Conservation (phyloP, 192 early-diverging fungal species). For the Coemansia sp. region DNA sequence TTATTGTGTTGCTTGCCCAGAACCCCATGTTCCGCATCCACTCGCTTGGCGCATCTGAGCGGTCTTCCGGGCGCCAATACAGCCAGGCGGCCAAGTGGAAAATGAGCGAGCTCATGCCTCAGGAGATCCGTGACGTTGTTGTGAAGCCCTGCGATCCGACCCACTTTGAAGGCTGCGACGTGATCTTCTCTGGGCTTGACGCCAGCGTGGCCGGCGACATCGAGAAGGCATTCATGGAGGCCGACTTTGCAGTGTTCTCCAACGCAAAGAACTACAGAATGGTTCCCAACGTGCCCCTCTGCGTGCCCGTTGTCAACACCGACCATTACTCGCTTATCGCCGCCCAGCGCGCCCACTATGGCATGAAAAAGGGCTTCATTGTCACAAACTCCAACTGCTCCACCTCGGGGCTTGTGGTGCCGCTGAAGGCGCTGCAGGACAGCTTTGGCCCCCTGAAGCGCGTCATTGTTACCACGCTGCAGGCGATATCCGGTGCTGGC, state of each 20-base stretch:
- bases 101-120: constrained; percentile 75
- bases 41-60: constrained; percentile 85
- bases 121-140: constrained; percentile 55
- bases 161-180: constrained; percentile 76
- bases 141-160: constrained; percentile 75
- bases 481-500: constrained; percentile 96
- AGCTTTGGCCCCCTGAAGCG: constrained; percentile 82
- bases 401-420: constrained; percentile 93
- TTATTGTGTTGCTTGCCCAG: constrained; percentile 82
- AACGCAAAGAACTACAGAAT: constrained; percentile 98
- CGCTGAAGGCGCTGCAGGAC: constrained; percentile 85
- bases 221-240: constrained; percentile 86
- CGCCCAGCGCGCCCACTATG: constrained; percentile 64
- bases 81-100: constrained; percentile 84
- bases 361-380: constrained; percentile 77
- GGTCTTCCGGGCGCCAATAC: constrained; percentile 88
- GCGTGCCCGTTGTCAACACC: constrained; percentile 91
- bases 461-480: constrained; percentile 87
- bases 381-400: constrained; percentile 99
- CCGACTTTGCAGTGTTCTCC: constrained; percentile 88
- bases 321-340: constrained; percentile 82
- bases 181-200: constrained; percentile 96
- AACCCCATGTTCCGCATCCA: constrained; percentile 87
- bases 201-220: constrained; percentile 91
- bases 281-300: constrained; percentile 82